Evolutionary conservation across 345 rosid species (phyloP), one percentile per base, ranked within the genome.

Genomic region (Erodium maritimum): DNA sequence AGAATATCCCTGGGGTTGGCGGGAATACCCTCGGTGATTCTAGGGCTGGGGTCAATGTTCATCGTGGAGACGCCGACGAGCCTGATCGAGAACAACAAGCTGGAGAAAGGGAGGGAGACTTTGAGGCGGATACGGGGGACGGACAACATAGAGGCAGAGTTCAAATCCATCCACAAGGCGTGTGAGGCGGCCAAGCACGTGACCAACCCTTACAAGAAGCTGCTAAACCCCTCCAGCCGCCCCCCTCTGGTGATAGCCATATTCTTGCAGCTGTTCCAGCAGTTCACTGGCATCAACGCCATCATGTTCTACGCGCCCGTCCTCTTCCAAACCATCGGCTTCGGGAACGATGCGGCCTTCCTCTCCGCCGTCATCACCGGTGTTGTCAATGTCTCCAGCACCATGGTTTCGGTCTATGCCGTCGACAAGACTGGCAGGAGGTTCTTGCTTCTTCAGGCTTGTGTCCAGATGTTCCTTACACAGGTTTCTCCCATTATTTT

Each of bases 321-420:
- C n/a, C 57, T 86, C 34, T 86, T 86, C 71, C 83, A 83, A 56
- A 86, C 86, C 0, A 72, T 83, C 55, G 95, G 90, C 1, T 86
- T 83, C 45, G 82, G 82, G 21, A 80, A 16, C 23, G 68, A 77
- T 10, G 82, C 91, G 0, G 62, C 95, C 1, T 70, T 84, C 63
- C 81, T 77, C 58, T 87, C 91, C 0, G 60, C 95, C 5, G 87
- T 87, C 18, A 59, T 84, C 59, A 80, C 87, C 0, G 91, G 87
- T 5, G 51, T 65, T 0, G 77, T 87, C 55, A 84, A 84, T 21
- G 85, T 87, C 18, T 63, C 77, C 13, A 75, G 83, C 50, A 87
- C 91, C 0, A 42, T 82, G 14, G 81, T 87, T 8, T 82, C 85
- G 4, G 67, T 87, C 19, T 84, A 78, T 65, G 54, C 66, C 0